These are phyloP conservation scores for Sugiyamaella valdiviana DNA, from an alignment of 805 yeast genomes.

Conservation along the genomic window DNA sequence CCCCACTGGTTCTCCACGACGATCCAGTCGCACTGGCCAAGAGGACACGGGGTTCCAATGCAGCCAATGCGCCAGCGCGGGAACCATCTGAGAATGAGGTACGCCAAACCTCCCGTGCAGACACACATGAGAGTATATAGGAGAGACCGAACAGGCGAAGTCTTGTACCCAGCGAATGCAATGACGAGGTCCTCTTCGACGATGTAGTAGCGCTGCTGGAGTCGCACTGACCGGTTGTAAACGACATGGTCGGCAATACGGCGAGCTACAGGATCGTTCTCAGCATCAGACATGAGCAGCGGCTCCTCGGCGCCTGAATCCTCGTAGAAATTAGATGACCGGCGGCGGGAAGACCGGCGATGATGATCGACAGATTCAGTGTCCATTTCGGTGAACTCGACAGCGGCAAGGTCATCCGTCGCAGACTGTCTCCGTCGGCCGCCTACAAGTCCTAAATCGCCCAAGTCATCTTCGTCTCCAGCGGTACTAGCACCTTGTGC, in stretches of 20 bases:
- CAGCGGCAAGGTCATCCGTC: conserved; percentile 13
- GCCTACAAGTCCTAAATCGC: conserved; percentile 21
- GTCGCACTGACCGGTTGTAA: conserved; percentile 23
- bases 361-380: not conserved
- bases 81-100: conserved; percentile 74
- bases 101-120: conserved; percentile 64
- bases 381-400: not conserved
- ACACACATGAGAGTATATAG: conserved; percentile 51
- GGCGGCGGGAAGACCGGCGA: conserved; percentile 3
- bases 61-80: conserved; percentile 67
- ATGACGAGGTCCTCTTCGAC: conserved; percentile 94
- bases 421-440: conserved; percentile 13
- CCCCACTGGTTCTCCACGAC: conserved; percentile 93
- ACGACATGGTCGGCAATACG: conserved; percentile 9
- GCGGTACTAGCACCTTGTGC: conserved; percentile 88
- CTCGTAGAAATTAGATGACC: conserved; percentile 18
- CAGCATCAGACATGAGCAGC: conserved; percentile 13
- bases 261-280: not conserved
- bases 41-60: conserved; percentile 57
- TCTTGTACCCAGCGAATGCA: conserved; percentile 85
- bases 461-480: conserved; percentile 32
- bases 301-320: conserved; percentile 19
- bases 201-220: conserved; percentile 73
- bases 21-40: conserved; percentile 86
- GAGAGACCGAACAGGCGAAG: conserved; percentile 41